Evolutionary conservation across 805 yeast species (phyloP), one percentile per base, ranked within the genome.

Genomic region (Pichia ethanolica): DNA sequence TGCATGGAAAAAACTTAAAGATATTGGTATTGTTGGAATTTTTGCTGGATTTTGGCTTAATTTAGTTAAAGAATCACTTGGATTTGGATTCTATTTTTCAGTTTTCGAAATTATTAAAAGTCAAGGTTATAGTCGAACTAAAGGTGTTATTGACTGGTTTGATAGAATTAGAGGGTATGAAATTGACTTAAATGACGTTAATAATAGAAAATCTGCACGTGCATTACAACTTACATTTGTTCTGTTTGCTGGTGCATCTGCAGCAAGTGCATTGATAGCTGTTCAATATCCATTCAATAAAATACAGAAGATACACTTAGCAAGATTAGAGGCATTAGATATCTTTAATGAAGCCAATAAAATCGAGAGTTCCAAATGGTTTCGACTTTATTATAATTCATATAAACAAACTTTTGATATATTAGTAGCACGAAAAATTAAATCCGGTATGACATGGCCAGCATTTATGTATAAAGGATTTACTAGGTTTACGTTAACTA

Each of bases 21-120:
- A 86, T 53, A 75, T 90, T 45, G 97, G 97, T 0, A 65, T 82
- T 9, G 72, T 80, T 11, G 96, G 96, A 0, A 90, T 93, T 5
- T 88, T 87, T 71, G 95, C 96, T 3, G 98, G 97, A 0, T 86
- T 82, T 62, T 76, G 83, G n/a, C 71, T 89, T 42, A 83, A 90
- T 46, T 69, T 87, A 5, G 62, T 85, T 14, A 90, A 89, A 62
- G 97, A 90, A 56, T 79, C 74, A 54, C 67, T 77, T n/a, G 93
- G 95, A 2, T 89, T 88, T 73, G 96, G 91, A 0, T 75, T 81
- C 48, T 89, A 88, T 65, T 89, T 89, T 62, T 75, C 86, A 12
- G 78, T 89, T 1, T 89, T 88, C 65, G 96, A 89, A 65, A 65
- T 79, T 25, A 77, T 89, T 32, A 89, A 86, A 65, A 86, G 88